phyloP scores from a whole-genome alignment of 2,329 filamentous ascomycete genomes.

The Neophaeococcomyces mojaviensis region DNA sequence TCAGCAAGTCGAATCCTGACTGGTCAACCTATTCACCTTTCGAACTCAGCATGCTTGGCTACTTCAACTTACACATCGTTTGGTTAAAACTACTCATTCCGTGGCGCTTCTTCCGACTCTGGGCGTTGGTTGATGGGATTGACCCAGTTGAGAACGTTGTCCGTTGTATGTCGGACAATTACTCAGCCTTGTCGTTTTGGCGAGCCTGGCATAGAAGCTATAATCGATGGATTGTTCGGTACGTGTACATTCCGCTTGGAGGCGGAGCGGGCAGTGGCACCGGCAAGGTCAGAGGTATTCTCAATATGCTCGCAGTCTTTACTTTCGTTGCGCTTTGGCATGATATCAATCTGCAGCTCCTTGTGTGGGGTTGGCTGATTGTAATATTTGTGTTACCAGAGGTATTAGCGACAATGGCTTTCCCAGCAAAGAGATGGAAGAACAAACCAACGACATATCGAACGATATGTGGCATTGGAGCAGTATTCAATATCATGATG shows the following conservation, averaged over 20 bases:
- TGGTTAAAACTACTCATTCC: slow-evolving; percentile 96
- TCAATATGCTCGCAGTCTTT: slow-evolving; percentile 79
- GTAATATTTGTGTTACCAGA: slow-evolving; percentile 92
- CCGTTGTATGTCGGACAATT: slow-evolving; percentile 92
- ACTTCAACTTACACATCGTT: slow-evolving; percentile 93
- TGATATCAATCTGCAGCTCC: slow-evolving; percentile 80
- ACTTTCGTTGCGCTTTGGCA: slow-evolving; percentile 98
- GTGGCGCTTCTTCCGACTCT: slow-evolving; percentile 98
- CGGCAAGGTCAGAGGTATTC: slow-evolving; percentile 50
- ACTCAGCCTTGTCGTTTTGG: slow-evolving; percentile 86
- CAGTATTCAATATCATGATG: slow-evolving; percentile 78
- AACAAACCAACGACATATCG: slow-evolving; percentile 64
- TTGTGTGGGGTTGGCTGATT: slow-evolving; percentile 96
- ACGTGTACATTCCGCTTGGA: slow-evolving; percentile 87
- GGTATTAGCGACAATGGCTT: slow-evolving; percentile 61
- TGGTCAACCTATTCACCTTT: slow-evolving; percentile 81
- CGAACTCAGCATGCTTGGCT: slow-evolving; percentile 83
- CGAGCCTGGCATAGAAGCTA: slow-evolving; percentile 91
- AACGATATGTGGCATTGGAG: slow-evolving; percentile 70
- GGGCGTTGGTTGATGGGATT: slow-evolving; percentile 81
- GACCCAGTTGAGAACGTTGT: slow-evolving; percentile 98
- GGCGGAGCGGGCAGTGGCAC: slow-evolving; percentile 32
- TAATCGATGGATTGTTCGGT: slow-evolving; percentile 90
- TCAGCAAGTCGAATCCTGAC: slow-evolving; percentile 68
- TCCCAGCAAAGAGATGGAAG: slow-evolving; percentile 68